These are phyloP conservation scores for Alternaria sp. DNA, from an alignment of 2,329 filamentous ascomycete species.

Conservation along the genomic window DNA sequence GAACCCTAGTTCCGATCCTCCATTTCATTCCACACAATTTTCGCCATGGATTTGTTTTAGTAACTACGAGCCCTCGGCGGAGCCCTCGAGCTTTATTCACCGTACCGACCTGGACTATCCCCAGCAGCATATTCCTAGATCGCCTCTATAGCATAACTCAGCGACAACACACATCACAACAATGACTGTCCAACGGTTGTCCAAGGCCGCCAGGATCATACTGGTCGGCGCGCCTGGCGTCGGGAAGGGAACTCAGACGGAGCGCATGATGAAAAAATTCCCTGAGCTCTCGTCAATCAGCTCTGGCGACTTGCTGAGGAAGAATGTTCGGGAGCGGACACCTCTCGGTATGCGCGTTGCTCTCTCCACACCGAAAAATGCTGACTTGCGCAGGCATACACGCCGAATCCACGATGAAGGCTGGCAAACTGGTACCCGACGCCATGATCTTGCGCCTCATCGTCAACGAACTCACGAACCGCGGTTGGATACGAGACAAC, in stretches of 20 bases:
- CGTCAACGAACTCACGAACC: conserved; percentile 81
- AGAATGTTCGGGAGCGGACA: conserved; percentile 89
- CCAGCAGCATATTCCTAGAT: not conserved
- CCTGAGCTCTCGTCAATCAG: conserved; percentile 90
- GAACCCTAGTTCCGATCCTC: not conserved
- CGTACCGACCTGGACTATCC: conserved; percentile 14
- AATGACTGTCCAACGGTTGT: conserved; percentile 35
- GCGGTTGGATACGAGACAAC: conserved; percentile 76
- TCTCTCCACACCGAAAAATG: conserved; percentile 9
- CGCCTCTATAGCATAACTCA: not conserved
- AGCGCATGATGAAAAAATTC: conserved; percentile 84
- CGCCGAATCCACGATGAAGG: conserved; percentile 86
- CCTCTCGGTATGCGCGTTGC: conserved; percentile 69
- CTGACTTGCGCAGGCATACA: conserved; percentile 71
- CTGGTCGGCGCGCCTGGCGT: conserved; percentile 95
- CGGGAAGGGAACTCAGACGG: conserved; percentile 94
- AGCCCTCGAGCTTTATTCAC: conserved; percentile 34
- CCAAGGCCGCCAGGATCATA: conserved; percentile 86
- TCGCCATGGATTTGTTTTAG: conserved; percentile 30
- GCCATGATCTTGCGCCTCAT: conserved; percentile 91
- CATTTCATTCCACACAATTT: not conserved
- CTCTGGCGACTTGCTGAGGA: conserved; percentile 88
- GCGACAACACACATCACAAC: not conserved
- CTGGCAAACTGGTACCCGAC: conserved; percentile 89
- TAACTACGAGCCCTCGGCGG: conserved; percentile 19